Evolutionary conservation across 2,329 filamentous ascomycete species (phyloP), one percentile per base, ranked within the genome.

Genomic region (Coniochaeta sp.): DNA sequence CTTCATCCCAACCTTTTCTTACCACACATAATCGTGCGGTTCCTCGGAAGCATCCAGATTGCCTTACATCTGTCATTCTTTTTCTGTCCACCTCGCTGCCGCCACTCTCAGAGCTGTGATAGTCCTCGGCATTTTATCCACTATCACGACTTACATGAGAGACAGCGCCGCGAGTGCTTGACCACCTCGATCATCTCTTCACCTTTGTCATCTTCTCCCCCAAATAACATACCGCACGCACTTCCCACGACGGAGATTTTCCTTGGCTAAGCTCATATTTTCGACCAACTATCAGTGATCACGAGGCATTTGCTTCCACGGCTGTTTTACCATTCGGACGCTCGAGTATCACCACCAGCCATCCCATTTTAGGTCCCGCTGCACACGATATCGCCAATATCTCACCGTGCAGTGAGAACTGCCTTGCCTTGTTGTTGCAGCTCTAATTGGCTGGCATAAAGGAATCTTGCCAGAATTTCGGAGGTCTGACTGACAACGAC

Each of bases 91-190:
- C 26, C 16, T 20, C 26, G 6, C n/a, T 30, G 45, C 8, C 45
- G 45, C 27, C 45, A 26, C 26, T 47, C 45, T 47, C 13, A 5
- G 14, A 10, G n/a, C n/a, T 14, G 45, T 47, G 45, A 22, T 47
- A 22, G 26, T 24, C 10, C 5, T 47, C 27, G 26, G 8, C 45
- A 9, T 30, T 30, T 18, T 22, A 18, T 22, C 45, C 27, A 47
- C 45, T 31, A 47, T 47, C 45, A 16, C 45, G 45, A 47, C 45
- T 47, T 28, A 31, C 26, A 47, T 42, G 38, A 47, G 45, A 47
- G 26, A 30, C 45, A n/a, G n/a, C n/a, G n/a, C 16, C 26, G 45
- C 27, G 45, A 7, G 26, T 20, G 16, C 18, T 31, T 31, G 45
- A 47, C 45, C 6, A 47, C n/a, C 45, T 31, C 13, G 12, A 28